phyloP scores from a whole-genome alignment of 352 stramenopile species.

The Saprolegnia parasitica region DNA sequence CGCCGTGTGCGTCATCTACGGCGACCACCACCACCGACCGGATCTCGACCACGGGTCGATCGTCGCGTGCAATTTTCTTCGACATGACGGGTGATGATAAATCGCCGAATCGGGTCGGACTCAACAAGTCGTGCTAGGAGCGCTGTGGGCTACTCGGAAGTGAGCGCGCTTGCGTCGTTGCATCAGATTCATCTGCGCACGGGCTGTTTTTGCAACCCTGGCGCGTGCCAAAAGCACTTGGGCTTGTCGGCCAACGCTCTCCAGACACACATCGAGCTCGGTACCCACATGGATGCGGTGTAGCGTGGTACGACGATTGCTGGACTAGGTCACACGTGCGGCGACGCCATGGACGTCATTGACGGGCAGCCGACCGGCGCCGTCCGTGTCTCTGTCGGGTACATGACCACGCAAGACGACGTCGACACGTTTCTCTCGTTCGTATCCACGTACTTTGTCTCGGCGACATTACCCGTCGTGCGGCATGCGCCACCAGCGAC shows the following conservation, averaged over 20 bases:
- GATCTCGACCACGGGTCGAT: conserved; percentile 35
- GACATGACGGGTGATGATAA: conserved; percentile 41
- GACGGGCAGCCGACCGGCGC: conserved; percentile 61
- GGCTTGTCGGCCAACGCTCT: conserved; percentile 47
- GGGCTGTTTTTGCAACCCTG: conserved; percentile 78
- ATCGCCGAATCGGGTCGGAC: conserved; percentile 30
- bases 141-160: conserved; percentile 59
- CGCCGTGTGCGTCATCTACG: conserved; percentile 54
- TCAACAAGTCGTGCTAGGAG: no score
- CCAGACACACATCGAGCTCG: conserved; percentile 44
- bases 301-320: background rate
- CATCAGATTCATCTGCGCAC: conserved; percentile 66
- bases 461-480: background rate
- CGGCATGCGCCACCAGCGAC: background rate
- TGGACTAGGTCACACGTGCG: conserved; percentile 57
- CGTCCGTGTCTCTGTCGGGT: conserved; percentile 62
- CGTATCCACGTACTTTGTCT: conserved; percentile 57
- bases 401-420: conserved; percentile 75
- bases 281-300: background rate
- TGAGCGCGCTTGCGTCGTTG: conserved; percentile 59
- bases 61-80: conserved; percentile 61
- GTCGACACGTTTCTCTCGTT: conserved; percentile 50
- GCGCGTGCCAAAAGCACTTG: conserved; percentile 64
- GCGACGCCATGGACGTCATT: conserved; percentile 62
- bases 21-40: conserved; percentile 19